phyloP scores from a whole-genome alignment of 1,284 basidiomycete genomes.

The Ganoderma sinense region DNA sequence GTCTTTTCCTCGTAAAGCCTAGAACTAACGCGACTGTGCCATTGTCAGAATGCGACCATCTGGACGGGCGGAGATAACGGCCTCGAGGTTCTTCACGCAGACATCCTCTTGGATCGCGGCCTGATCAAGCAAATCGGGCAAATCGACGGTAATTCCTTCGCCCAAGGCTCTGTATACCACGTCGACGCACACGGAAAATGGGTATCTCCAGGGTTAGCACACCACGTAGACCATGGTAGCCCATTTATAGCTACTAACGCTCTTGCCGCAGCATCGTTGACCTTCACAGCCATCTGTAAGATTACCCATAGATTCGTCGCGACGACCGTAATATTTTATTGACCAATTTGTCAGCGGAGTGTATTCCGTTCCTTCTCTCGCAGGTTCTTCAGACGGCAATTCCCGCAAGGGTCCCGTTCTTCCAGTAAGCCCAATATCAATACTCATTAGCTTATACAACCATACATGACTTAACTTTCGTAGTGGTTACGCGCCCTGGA shows the following conservation, averaged over 20 bases:
- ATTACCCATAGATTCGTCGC: background rate
- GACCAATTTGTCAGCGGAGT: background rate
- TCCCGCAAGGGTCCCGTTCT: conserved; percentile 44
- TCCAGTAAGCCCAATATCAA: conserved; percentile 39
- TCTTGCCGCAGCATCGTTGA: conserved; percentile 11
- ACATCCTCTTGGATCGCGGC: conserved; percentile 62
- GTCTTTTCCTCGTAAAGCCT: background rate
- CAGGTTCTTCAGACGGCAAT: conserved; percentile 42
- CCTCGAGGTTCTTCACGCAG: conserved; percentile 57
- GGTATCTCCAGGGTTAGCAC: conserved; percentile 32
- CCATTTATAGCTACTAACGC: background rate
- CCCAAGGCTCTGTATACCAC: background rate
- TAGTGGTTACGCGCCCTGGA: conserved; percentile 55
- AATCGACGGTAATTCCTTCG: conserved; percentile 33
- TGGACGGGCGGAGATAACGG: conserved; percentile 69
- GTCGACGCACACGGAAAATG: conserved; percentile 31
- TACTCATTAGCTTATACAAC: too few species aligned
- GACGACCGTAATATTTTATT: background rate
- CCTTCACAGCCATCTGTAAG: conserved; percentile 35
- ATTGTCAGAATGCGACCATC: conserved; percentile 65
- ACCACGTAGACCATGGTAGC: too few species aligned
- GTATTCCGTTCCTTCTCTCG: conserved; percentile 22
- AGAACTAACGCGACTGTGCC: conserved; percentile 24
- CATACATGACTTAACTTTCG: too few species aligned
- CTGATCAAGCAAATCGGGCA: conserved; percentile 60